Conservation (phyloP, 768 basidiomycete species). For the Paxillus ammoniavirescens region DNA sequence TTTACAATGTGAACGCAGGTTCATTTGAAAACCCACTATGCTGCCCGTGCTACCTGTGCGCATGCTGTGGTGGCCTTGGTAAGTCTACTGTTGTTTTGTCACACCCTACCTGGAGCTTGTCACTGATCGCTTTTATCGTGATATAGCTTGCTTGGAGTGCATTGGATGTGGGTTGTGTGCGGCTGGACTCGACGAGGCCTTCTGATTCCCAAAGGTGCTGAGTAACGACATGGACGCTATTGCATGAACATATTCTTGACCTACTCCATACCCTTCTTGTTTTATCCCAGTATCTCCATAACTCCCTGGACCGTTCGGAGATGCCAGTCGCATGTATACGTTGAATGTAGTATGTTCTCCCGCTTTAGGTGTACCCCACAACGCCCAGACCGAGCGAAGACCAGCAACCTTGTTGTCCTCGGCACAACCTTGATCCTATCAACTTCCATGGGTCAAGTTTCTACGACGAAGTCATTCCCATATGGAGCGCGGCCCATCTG, state of each 20-base stretch:
- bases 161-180: conserved; percentile 69
- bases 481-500: not conserved
- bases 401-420: not conserved
- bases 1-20: conserved; percentile 30
- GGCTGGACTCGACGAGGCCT: conserved; percentile 41
- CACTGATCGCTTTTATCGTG: conserved; percentile 1
- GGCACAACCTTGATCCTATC: too few relatives aligned
- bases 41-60: conserved; percentile 71
- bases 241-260: too few relatives aligned
- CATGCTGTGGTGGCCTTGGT: conserved; percentile 71
- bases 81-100: conserved; percentile 11
- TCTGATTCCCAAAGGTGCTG: not conserved
- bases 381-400: not conserved
- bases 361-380: not conserved
- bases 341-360: not conserved
- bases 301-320: too few relatives aligned
- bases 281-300: not conserved
- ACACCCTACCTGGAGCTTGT: not conserved
- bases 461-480: too few relatives aligned
- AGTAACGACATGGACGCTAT: too few relatives aligned
- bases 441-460: too few relatives aligned
- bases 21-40: conserved; percentile 62
- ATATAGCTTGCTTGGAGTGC: conserved; percentile 62
- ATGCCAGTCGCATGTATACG: not conserved
- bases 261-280: not conserved